Conservation (phyloP, 768 basidiomycete genomes). For the Phanerochaete carnosa region DNA sequence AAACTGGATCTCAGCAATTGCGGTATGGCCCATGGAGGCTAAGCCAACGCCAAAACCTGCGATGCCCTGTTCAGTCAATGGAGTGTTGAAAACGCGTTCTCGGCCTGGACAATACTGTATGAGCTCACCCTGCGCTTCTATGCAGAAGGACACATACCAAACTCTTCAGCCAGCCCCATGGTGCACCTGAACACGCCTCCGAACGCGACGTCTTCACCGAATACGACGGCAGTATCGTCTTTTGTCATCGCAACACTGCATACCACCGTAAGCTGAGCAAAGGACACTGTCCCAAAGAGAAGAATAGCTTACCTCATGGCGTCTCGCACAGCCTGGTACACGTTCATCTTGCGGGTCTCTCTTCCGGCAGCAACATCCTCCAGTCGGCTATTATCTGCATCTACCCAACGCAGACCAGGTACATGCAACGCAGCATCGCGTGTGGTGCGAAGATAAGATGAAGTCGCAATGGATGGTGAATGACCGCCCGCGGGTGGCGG, state of each 20-base stretch:
- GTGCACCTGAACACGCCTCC: slow-evolving; percentile 95
- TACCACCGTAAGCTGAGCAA: background rate
- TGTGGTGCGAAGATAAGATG: slow-evolving; percentile 57
- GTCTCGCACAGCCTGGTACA: slow-evolving; percentile 90
- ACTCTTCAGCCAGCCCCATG: slow-evolving; percentile 92
- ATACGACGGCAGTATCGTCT: slow-evolving; percentile 85
- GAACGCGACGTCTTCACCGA: slow-evolving; percentile 90
- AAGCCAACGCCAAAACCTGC: slow-evolving; percentile 93
- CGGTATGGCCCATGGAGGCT: slow-evolving; percentile 90
- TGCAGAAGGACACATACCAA: slow-evolving; percentile 49
- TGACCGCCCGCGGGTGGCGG: slow-evolving; percentile 82
- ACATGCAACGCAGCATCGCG: slow-evolving; percentile 72
- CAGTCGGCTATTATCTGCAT: slow-evolving; percentile 48
- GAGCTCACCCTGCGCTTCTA: background rate
- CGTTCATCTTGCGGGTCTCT: slow-evolving; percentile 93
- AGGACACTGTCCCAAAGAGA: background rate
- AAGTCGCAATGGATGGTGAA: slow-evolving; percentile 67
- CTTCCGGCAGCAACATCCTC: slow-evolving; percentile 61
- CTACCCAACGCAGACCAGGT: slow-evolving; percentile 68
- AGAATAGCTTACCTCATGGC: slow-evolving; percentile 66
- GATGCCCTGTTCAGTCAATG: slow-evolving; percentile 89
- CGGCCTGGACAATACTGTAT: slow-evolving; percentile 46
- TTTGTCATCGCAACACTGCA: slow-evolving; percentile 75
- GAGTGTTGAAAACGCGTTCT: slow-evolving; percentile 95
- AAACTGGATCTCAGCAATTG: slow-evolving; percentile 93